These are phyloP conservation scores for Strobilomyces echinocephalus DNA, from an alignment of 768 basidiomycete species.

Conservation along the genomic window DNA sequence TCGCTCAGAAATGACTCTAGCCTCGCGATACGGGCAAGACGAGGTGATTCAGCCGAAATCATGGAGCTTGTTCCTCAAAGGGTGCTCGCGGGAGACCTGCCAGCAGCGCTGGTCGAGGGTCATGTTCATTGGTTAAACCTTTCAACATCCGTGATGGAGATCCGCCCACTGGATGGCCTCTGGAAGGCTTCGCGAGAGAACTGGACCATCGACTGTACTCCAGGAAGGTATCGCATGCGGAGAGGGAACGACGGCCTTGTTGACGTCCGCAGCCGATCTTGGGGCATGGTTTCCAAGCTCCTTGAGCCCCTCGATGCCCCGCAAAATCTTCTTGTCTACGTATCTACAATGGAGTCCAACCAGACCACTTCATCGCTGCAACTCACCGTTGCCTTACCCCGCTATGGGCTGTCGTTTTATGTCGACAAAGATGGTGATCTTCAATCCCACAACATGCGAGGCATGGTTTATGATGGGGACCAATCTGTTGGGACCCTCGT, in stretches of 20 bases:
- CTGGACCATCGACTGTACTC: slow-evolving; percentile 21
- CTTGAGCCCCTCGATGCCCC: slow-evolving; percentile 23
- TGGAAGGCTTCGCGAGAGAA: slow-evolving; percentile 27
- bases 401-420: slow-evolving; percentile 39
- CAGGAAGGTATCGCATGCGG: slow-evolving; percentile 7
- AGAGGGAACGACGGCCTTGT: slow-evolving; percentile 15
- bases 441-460: slow-evolving; percentile 38
- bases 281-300: slow-evolving; percentile 23
- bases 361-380: background rate
- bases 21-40: slow-evolving; percentile 15
- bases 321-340: slow-evolving; percentile 20
- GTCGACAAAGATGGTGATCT: slow-evolving; percentile 15
- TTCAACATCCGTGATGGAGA: slow-evolving; percentile 18
- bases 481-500: slow-evolving; percentile 44
- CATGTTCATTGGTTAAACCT: slow-evolving; percentile 33
- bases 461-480: slow-evolving; percentile 37
- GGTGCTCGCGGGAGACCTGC: slow-evolving; percentile 24
- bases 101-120: slow-evolving; percentile 16
- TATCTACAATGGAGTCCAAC: background rate
- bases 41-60: background rate
- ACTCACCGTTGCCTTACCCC: slow-evolving; percentile 35
- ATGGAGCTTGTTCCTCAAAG: slow-evolving; percentile 25
- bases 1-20: background rate
- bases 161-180: slow-evolving; percentile 22
- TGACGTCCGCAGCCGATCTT: slow-evolving; percentile 26